Base-by-base conservation (phyloP, 345 rosid genomes). In the Gossypium bickii region DNA sequence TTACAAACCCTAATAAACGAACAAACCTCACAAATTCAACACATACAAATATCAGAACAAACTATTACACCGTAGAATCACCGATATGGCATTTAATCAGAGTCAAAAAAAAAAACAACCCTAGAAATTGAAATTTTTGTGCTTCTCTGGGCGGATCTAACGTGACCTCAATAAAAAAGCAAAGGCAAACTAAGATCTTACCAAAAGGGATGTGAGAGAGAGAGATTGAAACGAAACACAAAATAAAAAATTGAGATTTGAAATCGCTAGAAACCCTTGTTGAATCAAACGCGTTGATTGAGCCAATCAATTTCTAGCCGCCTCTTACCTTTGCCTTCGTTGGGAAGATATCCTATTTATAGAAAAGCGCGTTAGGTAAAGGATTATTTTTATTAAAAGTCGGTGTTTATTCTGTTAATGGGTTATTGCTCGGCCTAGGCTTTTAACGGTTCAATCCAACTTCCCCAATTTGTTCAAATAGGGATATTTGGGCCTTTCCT, bases 141-240 rank as follows among this genome's bases (percentile, higher is more conserved):
- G 22, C 73, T 51, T 29, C 73, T 69, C 52, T 51, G 5, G 60
- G 59, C 25, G 17, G 60, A 69, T 69, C 60, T 69, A 59, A 29
- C 20, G 57, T 48, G 43, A 69, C 45, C 25, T 17, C 73, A 16
- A 51, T 8, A 34, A 34, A 34, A 11, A 49, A 69, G 15, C 57
- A 67, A 13, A 48, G 71, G 57, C 25, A 67, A 48, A 47, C 9
- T 57, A 67, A 67, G 71, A 67, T 67, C 71, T 67, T 67, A 67
- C 43, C 71, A 49, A 41, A 67, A 67, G 48, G 43, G 25, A 67
- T 34, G 7, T 34, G 10, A 64, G 29, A 6, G 17, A 51, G 55
- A 11, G 34, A 25, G 17, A 49, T 0, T 25, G 12, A 27, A 51
- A 70, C 41, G 47, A 70, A 16, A 51, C 47, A 47, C 17, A 69